Evolutionary conservation across 2,329 filamentous ascomycete genomes (phyloP), one percentile per base, ranked within the genome.

Genomic region (Xylaria polymorpha): DNA sequence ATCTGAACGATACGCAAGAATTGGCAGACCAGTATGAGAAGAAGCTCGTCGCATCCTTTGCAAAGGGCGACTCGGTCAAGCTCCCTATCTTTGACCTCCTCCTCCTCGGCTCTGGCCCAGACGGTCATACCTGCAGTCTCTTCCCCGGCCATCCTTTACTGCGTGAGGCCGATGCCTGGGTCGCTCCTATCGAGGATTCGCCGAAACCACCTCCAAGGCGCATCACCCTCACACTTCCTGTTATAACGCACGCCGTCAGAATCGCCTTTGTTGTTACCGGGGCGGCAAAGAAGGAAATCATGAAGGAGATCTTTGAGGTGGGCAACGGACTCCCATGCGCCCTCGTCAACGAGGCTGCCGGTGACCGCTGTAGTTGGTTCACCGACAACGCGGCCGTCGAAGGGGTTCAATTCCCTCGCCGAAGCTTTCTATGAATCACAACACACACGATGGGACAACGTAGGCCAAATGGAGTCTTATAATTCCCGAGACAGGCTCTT

Each of bases 101-200:
- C 64, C 88, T 99, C 50, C 90, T 99, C 50, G 96, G 96, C 76
- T 97, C 93, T 80, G 96, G 96, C 0, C 95, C 96, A 15, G 96
- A 98, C 80, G 96, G 96, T 61, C 96, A 99, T 84, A 98, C 96
- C 41, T 98, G 96, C 90, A 96, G 92, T 76, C 85, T 99, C 61
- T 99, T 99, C 85, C 96, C 96, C 5, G 92, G 91, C 64, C 95
- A 98, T 79, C 88, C 91, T 67, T 87, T 98, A 63, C 87, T 98
- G 74, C 90, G 94, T 72, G 95, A 98, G 84, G 88, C 88, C 43
- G 91, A 90, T 76, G 94, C 95, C 63, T 99, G 96, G 96, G 94
- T 98, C 51, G 91, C 94, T 15, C 89, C 94, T 55, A 97, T 98
- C 78, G 90, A 92, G 77, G 93, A 98, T 84, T 97, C 94, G 51